Evolutionary conservation across 345 rosid species (phyloP), one percentile per base, ranked within the genome.

Genomic region (Pistacia vera): DNA sequence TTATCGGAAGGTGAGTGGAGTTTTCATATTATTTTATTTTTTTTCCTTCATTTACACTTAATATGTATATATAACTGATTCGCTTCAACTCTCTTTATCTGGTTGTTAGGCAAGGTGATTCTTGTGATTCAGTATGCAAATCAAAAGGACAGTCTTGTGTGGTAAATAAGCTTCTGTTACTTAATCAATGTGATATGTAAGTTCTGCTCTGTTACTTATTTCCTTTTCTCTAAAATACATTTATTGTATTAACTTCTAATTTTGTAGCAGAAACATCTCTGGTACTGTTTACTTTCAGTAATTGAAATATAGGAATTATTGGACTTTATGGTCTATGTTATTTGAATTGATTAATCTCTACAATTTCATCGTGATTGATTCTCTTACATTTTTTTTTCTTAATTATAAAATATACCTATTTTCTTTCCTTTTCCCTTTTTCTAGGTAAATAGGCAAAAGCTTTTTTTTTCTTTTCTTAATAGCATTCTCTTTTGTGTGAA

Each of bases 161-260:
- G 75, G 86, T 84, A 78, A 93, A 92, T 81, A 95, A 93, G 84
- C 96, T 95, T 60, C 30, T 84, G 81, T 85, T 90, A 76, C 93
- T 95, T 62, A 95, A 95, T 78, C 92, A 93, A 57, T 93, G 99
- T 80, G 98, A 90, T 17, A 81, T 88, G 97, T 92, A 81, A 87
- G 97, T 82, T 73, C 38, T 68, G 48, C 63, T 28, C 35, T 44
- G 10, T 58, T 30, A 51, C 51, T 72, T 59, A 30, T 20, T 52
- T 64, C 38, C 28, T 66, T 22, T 17, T 9, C 30, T 56, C 8
- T 57, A 30, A 22, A 11, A 62, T 17, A 36, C 69, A 60, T 48
- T 38, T 67, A 58, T 48, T 28, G 49, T 70, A 55, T 54, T 41
- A 61, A 4, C 33, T 8, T 30, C 17, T 13, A 22, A 64, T 54